Evolutionary conservation across 2,329 filamentous ascomycete genomes (phyloP), one percentile per base, ranked within the genome.

Genomic region (Phialophora tarda): DNA sequence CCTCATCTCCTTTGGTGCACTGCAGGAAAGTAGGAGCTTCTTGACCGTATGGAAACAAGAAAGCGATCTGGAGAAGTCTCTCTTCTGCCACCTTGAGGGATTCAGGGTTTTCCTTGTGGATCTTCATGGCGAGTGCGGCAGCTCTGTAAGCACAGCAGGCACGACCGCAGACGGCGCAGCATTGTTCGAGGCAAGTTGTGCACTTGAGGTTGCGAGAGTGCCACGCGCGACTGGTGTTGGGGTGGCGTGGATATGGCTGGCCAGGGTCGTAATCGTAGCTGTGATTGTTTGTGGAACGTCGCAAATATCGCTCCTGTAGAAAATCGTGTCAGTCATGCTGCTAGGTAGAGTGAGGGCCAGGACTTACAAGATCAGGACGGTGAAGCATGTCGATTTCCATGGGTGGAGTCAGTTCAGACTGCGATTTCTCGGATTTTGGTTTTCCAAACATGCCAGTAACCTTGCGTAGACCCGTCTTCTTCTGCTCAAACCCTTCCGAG

Each of bases 141-240:
- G 72, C 68, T 63, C 71, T 67, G 60, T 72, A 75, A n/a, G 76
- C 71, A 61, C 77, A 79, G 67, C 77, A 79, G 8, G 74, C 61
- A 17, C 62, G 69, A 21, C 67, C 65, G 61, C 77, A 79, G 54
- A 73, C 48, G 10, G 73, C 71, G 61, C 77, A 79, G 44, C 60
- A 61, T 8, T 64, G 21, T 30, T 71, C 72, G 11, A 60, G 34
- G 59, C 77, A 78, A 26, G 62, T 67, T 4, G 71, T 73, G 68
- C 77, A 78, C 51, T 73, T 71, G 21, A 78, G 72, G 58, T 78
- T 77, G 65, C 68, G 76, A 14, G 72, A 72, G 54, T 72, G 62
- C 76, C 77, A 77, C 28, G 53, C 62, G 59, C 74, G 70, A n/a
- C 59, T 50, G 30, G 71, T 73, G 41, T 66, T 65, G 21, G 73